Percentiles rank a stretch among this genome's conserved stretches.
Conservation (phyloP, 2,329 filamentous ascomycete genomes). For the Pseudogymnoascus sp. region DNA sequence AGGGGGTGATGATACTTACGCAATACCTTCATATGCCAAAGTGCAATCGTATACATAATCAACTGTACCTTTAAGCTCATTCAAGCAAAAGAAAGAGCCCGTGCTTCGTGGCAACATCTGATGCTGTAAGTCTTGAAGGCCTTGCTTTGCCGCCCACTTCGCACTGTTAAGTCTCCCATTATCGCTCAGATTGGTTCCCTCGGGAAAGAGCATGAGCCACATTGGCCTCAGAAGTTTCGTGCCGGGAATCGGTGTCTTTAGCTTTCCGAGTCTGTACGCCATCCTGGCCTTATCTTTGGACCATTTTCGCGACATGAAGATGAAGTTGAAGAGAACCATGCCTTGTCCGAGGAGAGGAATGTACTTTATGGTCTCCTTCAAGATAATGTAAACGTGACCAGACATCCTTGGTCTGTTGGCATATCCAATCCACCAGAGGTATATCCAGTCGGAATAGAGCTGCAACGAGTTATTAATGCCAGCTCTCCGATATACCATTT, state of each 20-base stretch:
- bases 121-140: conserved; percentile 65
- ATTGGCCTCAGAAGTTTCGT: conserved; percentile 58
- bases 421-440: conserved; percentile 91
- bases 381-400: conserved; percentile 80
- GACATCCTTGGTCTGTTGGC: conserved; percentile 68
- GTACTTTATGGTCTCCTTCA: conserved; percentile 78
- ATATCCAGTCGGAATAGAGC: conserved; percentile 88
- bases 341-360: conserved; percentile 74
- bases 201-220: conserved; percentile 85
- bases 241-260: conserved; percentile 53
- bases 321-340: conserved; percentile 82
- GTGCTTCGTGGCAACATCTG: conserved; percentile 72
- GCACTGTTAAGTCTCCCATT: conserved; percentile 65
- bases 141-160: conserved; percentile 69
- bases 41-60: conserved; percentile 91
- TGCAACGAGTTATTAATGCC: conserved; percentile 22
- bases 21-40: conserved; percentile 87
- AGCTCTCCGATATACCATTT: conserved; percentile 13
- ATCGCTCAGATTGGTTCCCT: conserved; percentile 72
- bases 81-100: conserved; percentile 70
- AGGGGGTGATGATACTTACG: conserved; percentile 50
- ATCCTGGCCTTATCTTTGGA: conserved; percentile 69
- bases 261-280: conserved; percentile 62
- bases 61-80: conserved; percentile 64
- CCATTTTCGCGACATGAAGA: conserved; percentile 89